A percentile compares a stretch with the other conserved stretches of the same genome.
Conservation (phyloP, 306 rosid species). For the Citrullus amarus region DNA sequence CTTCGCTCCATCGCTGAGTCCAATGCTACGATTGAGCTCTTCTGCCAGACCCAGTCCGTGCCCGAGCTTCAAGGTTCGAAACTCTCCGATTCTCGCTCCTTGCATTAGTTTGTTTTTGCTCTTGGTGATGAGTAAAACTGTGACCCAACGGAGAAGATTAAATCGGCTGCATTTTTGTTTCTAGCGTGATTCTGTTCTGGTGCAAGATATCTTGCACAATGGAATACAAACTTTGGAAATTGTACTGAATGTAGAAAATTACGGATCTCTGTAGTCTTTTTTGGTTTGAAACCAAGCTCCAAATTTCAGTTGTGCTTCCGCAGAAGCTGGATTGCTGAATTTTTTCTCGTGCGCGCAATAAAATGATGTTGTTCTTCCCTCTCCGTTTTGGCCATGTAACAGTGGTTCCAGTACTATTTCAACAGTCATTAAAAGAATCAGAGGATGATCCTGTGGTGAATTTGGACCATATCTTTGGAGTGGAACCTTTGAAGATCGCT, state of each 20-base stretch:
- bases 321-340: not conserved
- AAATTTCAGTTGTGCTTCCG: not conserved
- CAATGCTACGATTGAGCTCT: conserved; percentile 48
- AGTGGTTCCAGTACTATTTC: conserved; percentile 86
- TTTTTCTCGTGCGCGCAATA: conserved; percentile 1
- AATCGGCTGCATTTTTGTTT: not conserved
- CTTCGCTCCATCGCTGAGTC: conserved; percentile 70
- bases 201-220: not conserved
- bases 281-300: not conserved
- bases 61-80: conserved; percentile 62
- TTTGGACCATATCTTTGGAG: conserved; percentile 61
- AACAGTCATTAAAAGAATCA: conserved; percentile 57
- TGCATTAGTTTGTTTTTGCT: not conserved
- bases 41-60: conserved; percentile 53
- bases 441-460: conserved; percentile 39
- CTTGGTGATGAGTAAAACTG: not conserved
- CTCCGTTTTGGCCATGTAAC: not conserved
- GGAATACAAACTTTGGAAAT: not conserved
- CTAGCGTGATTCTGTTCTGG: not conserved
- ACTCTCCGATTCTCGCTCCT: not conserved
- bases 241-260: not conserved
- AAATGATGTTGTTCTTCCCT: not conserved
- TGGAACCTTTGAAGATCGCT: conserved; percentile 54
- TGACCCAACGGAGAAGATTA: not conserved
- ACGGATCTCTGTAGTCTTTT: not conserved